These are phyloP conservation scores for Rhizoctonia solani DNA, from an alignment of 1,284 basidiomycete species.

Conservation along the genomic window DNA sequence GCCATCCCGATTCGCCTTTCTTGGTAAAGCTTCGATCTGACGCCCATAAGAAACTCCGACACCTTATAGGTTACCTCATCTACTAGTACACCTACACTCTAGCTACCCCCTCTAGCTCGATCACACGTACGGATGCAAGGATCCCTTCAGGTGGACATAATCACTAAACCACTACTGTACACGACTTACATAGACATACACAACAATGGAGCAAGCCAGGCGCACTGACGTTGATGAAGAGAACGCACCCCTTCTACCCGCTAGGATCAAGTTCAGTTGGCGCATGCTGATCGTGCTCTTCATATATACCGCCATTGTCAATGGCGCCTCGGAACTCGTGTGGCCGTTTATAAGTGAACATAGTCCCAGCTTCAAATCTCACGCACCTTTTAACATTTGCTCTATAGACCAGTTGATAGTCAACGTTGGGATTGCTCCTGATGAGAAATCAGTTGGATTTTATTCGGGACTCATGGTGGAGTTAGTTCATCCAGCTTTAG, in stretches of 20 bases:
- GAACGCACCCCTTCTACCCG: background rate
- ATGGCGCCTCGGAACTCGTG: conserved; percentile 11
- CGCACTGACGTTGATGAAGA: background rate
- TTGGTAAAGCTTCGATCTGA: background rate
- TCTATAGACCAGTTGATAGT: conserved; percentile 23
- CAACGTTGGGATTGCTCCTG: conserved; percentile 13
- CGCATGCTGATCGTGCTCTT: conserved; percentile 1
- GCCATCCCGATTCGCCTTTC: too few species aligned
- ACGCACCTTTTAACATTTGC: background rate
- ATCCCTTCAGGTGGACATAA: too few species aligned
- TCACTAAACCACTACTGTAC: too few species aligned
- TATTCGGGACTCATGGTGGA: conserved; percentile 20
- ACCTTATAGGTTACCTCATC: background rate
- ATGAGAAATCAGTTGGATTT: conserved; percentile 19
- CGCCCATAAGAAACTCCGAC: background rate
- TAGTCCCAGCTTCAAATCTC: background rate
- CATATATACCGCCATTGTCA: background rate
- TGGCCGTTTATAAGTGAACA: conserved; percentile 30
- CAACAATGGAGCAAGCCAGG: background rate
- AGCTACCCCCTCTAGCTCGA: background rate
- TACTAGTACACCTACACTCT: too few species aligned
- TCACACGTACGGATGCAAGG: background rate
- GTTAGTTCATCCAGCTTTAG: background rate
- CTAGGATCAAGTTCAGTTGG: conserved; percentile 5
- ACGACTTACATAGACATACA: too few species aligned